phyloP scores from a whole-genome alignment of 805 yeast species.

The Metschnikowia sp. region DNA sequence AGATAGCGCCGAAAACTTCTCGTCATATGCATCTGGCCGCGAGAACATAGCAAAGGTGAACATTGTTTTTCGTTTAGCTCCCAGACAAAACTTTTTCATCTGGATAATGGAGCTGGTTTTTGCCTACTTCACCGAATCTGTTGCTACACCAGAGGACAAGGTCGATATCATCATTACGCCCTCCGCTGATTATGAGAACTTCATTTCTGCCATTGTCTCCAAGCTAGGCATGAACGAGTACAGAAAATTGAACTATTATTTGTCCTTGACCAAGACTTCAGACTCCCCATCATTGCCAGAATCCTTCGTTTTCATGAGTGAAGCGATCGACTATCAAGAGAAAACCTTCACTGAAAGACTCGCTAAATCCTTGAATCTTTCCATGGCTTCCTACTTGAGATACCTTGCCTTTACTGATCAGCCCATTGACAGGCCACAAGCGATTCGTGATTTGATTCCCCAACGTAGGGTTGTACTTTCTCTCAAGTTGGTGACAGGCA shows the following conservation, averaged over 20 bases:
- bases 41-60: constrained; percentile 63
- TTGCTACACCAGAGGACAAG: constrained; percentile 53
- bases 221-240: constrained; percentile 75
- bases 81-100: constrained; percentile 77
- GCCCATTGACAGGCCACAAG: constrained; percentile 65
- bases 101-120: constrained; percentile 61
- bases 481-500: constrained; percentile 47
- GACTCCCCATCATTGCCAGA: constrained; percentile 69
- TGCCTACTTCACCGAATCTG: constrained; percentile 53
- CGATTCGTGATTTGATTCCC: constrained; percentile 53
- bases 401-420: constrained; percentile 82
- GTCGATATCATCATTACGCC: constrained; percentile 60
- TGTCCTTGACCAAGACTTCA: constrained; percentile 79
- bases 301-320: constrained; percentile 85
- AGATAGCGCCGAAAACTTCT: constrained; percentile 61
- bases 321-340: constrained; percentile 76
- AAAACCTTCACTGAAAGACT: constrained; percentile 51
- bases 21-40: constrained; percentile 88
- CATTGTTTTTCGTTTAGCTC: constrained; percentile 59
- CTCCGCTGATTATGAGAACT: constrained; percentile 59
- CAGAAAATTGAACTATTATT: constrained; percentile 74
- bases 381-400: constrained; percentile 50
- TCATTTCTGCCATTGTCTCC: constrained; percentile 79
- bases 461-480: constrained; percentile 54
- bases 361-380: constrained; percentile 36